Base-by-base conservation (phyloP, 768 basidiomycete species). In the Leccinum obscurum region DNA sequence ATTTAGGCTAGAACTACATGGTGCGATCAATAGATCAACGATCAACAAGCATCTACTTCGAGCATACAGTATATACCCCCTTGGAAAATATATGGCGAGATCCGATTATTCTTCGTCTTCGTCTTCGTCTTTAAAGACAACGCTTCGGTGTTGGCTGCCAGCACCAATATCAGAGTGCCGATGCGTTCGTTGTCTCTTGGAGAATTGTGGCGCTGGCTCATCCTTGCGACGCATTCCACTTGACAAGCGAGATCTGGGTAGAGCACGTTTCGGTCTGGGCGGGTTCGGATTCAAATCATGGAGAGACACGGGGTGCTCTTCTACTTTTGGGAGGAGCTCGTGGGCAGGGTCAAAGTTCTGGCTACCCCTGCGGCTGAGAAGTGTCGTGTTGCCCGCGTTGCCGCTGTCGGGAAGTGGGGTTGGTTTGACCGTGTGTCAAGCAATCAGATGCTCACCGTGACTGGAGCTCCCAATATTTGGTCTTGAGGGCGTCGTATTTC, bases 401-500 rank as follows among this genome's bases (percentile, higher is more conserved):
- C 65, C 59, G 5, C 66, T 72, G 22, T 52, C 32, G 13, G 24
- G 20, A 30, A 35, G 20, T 28, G 52, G 2, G n/a, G 15, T 60
- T 37, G 15, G 61, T 26, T 34, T 24, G 13, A 55, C 34, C 5
- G 17, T 14, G 17, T 34, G 32, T 6, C 4, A 14, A 11, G 37
- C n/a, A 8, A 34, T 17, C 34, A 10, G 35, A 39, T 15, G 24
- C 64, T 68, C 26, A 72, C 70, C 55, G 39, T 49, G 57, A 53
- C 44, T 48, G 63, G 13, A 30, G 11, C 6, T 69, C 64, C 58
- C 58, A 4, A 22, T 58, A 69, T 66, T 68, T 75, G 41, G 56
- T 67, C 58, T 73, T 74, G 60, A 76, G 59, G 17, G 54, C 44
- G 6, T 70, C 68, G 50, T 76, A 78, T 59, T 74, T 74, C 49